phyloP scores from a whole-genome alignment of 2,329 filamentous ascomycete genomes.

The Cyphellophora europaea region DNA sequence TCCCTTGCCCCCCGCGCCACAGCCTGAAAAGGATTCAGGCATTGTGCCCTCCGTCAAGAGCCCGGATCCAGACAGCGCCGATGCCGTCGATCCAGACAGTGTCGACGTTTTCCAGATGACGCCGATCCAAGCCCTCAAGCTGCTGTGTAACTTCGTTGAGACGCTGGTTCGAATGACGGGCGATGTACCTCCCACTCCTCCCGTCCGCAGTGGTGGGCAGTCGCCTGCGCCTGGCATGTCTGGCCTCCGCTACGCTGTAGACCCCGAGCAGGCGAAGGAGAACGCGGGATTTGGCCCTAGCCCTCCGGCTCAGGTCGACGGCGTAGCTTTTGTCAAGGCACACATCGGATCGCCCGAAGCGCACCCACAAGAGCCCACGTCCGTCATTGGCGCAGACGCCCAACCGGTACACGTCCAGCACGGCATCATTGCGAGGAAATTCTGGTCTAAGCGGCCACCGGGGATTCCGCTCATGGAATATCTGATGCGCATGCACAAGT shows the following conservation, averaged over 20 bases:
- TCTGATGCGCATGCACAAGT: slow-evolving; percentile 74
- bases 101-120: slow-evolving; percentile 66
- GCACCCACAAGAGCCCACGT: slow-evolving; percentile 37
- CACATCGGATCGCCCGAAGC: slow-evolving; percentile 42
- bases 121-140: slow-evolving; percentile 64
- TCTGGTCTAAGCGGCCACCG: slow-evolving; percentile 82
- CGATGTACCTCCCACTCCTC: slow-evolving; percentile 71
- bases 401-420: slow-evolving; percentile 70
- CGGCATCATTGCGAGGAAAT: slow-evolving; percentile 78
- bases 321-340: slow-evolving; percentile 24
- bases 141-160: slow-evolving; percentile 66
- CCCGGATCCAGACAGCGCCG: slow-evolving; percentile 26
- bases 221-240: slow-evolving; percentile 10
- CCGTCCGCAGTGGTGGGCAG: slow-evolving; percentile 22
- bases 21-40: slow-evolving; percentile 19
- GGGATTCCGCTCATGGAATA: slow-evolving; percentile 78
- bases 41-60: slow-evolving; percentile 18
- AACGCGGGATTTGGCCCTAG: slow-evolving; percentile 8
- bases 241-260: slow-evolving; percentile 5
- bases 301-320: slow-evolving; percentile 27
- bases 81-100: slow-evolving; percentile 18
- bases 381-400: slow-evolving; percentile 50
- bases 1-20: slow-evolving; percentile 15
- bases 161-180: slow-evolving; percentile 32
- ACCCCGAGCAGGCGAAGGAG: slow-evolving; percentile 16